Evolutionary conservation across 805 yeast species (phyloP), one percentile per base, ranked within the genome.

Genomic region (Wickerhamomyces bovis): DNA sequence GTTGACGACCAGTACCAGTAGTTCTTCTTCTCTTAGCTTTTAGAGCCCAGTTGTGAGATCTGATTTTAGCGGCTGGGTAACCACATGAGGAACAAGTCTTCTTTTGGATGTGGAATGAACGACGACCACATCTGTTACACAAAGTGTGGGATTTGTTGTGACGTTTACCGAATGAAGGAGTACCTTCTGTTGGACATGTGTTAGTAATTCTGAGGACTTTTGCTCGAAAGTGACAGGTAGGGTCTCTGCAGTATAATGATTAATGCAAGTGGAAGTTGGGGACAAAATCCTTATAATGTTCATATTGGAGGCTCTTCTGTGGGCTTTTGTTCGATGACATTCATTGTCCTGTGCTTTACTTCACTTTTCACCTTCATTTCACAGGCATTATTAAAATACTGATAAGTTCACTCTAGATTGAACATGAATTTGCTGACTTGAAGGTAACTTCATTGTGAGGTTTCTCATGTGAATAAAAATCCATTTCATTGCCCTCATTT

Each of bases 21-120:
- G 99, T 94, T 76, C 86, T 85, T 88, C 99, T 89, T 89, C 99
- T 89, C 85, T 90, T 88, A 71, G 97, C 96, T 86, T 94, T 94
- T 63, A 77, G 77, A 75, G 95, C 97, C 99, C 99, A 94, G 97
- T 94, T 94, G 96, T 77, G 85, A 69, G 89, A 83, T 87, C 99
- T 90, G 77, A 85, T 74, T 82, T 94, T 94, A 67, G 98, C 98
- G 70, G 98, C 89, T 79, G 99, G 99, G 85, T 94, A 94, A 70
- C 99, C 99, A 81, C 99, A 94, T 63, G 94, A 77, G 73, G 98
- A 74, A 81, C 99, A 94, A 68, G 96, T 89, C 84, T 88, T 87
- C 96, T 92, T 94, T 82, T 94, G 99, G 73, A 85, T 78, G 81
- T 94, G 98, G 95, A 92, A 92, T 55, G 97, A 85, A 81, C 98